A percentile compares a stretch with the other conserved stretches of the same genome.
phyloP scores from a whole-genome alignment of 1,284 basidiomycete species.

The Sphagnurus paluster region DNA sequence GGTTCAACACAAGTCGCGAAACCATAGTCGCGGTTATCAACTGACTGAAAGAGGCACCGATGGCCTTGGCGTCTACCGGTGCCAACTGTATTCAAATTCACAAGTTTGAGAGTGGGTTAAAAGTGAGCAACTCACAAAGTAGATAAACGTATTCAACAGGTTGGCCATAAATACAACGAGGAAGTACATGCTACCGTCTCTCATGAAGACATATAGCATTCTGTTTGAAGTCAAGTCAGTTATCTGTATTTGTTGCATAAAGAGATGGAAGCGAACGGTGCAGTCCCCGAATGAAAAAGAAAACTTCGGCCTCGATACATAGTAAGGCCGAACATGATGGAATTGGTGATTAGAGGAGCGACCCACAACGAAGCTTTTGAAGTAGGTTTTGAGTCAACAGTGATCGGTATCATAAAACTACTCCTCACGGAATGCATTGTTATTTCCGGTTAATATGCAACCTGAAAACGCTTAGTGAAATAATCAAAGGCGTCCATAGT shows the following conservation, averaged over 20 bases:
- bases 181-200: conserved; percentile 12
- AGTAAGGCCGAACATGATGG: conserved; percentile 27
- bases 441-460: conserved; percentile 25
- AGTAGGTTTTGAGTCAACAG: background rate
- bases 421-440: conserved; percentile 21
- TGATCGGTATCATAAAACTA: background rate
- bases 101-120: too few species aligned
- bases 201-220: conserved; percentile 8
- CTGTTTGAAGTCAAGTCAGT: background rate
- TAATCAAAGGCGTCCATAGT: background rate
- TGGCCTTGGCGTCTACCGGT: conserved; percentile 16
- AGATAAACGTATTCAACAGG: conserved; percentile 11
- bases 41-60: conserved; percentile 24
- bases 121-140: conserved; percentile 7
- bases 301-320: conserved; percentile 22
- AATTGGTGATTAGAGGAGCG: conserved; percentile 27
- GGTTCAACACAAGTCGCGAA: conserved; percentile 22
- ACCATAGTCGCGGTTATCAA: conserved; percentile 22
- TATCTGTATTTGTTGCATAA: background rate
- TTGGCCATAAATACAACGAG: conserved; percentile 13
- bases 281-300: background rate
- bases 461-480: conserved; percentile 11
- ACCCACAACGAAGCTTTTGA: conserved; percentile 28
- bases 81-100: conserved; percentile 14
- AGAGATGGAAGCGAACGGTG: conserved; percentile 9